A percentile compares a stretch with the other conserved stretches of the same genome.
These are phyloP conservation scores for Inga laurina DNA, from an alignment of 306 rosid genomes.

Conservation along the genomic window DNA sequence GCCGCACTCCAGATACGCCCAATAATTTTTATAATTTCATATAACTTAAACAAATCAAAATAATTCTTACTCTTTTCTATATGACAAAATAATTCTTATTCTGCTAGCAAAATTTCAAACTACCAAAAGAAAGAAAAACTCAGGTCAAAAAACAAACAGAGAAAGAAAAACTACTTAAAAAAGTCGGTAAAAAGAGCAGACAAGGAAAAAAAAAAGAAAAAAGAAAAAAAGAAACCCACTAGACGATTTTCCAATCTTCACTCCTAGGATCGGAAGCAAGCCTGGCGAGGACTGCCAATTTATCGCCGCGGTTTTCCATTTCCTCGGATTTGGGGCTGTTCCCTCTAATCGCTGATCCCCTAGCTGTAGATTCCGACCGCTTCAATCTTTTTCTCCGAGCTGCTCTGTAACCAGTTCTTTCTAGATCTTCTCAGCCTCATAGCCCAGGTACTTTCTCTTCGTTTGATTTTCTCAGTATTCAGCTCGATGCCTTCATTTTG, in stretches of 20 bases:
- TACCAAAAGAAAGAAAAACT: background rate
- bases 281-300: constrained; percentile 37
- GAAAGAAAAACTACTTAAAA: too few relatives aligned
- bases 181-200: background rate
- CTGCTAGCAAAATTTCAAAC: too few relatives aligned
- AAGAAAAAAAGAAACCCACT: background rate
- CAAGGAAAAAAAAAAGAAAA: too few relatives aligned
- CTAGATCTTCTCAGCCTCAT: background rate
- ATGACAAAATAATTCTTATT: too few relatives aligned
- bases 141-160: background rate
- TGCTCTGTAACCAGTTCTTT: background rate
- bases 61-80: too few relatives aligned
- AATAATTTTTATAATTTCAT: too few relatives aligned
- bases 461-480: background rate
- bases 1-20: too few relatives aligned
- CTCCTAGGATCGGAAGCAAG: constrained; percentile 18
- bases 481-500: background rate
- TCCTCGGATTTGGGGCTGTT: constrained; percentile 46
- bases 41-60: too few relatives aligned
- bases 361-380: constrained; percentile 32
- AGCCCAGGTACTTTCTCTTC: constrained; percentile 16
- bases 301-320: constrained; percentile 51
- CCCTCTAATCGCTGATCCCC: constrained; percentile 46
- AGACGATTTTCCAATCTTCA: constrained; percentile 17
- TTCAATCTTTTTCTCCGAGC: constrained; percentile 10